Evolutionary conservation across 2,329 filamentous ascomycete species (phyloP).

Genomic region (Hypoxylon sp.): DNA sequence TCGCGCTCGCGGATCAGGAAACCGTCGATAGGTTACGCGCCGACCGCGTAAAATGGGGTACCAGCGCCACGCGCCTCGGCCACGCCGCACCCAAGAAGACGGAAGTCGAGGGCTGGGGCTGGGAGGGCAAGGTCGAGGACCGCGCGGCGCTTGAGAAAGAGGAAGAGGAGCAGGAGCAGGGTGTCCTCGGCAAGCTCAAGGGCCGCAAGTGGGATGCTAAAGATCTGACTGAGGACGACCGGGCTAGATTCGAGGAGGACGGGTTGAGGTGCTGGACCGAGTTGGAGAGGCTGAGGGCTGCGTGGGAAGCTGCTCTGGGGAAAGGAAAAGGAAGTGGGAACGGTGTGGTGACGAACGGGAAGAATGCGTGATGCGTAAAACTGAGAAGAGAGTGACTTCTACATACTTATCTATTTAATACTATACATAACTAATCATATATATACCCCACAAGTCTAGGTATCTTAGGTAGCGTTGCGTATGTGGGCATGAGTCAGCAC

Average conservation of each 20-base stretch:
- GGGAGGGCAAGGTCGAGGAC: constrained; percentile 70
- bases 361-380: constrained; percentile 1
- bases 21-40: constrained; percentile 70
- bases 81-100: constrained; percentile 77
- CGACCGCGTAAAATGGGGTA: constrained; percentile 85
- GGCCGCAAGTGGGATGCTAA: constrained; percentile 72
- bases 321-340: constrained; percentile 28
- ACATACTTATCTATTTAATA: constrained; percentile 4
- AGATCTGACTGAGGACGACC: constrained; percentile 73
- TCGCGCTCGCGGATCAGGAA: constrained; percentile 77
- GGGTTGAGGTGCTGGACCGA: constrained; percentile 75
- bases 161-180: constrained; percentile 65
- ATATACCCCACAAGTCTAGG: background rate
- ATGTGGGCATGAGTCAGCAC: background rate
- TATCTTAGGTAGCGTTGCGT: constrained; percentile 3
- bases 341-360: background rate
- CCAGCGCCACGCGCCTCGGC: constrained; percentile 72
- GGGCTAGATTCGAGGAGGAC: constrained; percentile 72
- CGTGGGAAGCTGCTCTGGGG: constrained; percentile 71
- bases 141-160: constrained; percentile 60
- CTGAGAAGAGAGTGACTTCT: background rate
- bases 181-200: constrained; percentile 65
- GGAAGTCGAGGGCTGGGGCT: constrained; percentile 90
- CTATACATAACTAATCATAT: constrained; percentile 5
- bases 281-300: constrained; percentile 78